Conservation (phyloP, 2,329 filamentous ascomycete species). For the Epicoccum nigrum region DNA sequence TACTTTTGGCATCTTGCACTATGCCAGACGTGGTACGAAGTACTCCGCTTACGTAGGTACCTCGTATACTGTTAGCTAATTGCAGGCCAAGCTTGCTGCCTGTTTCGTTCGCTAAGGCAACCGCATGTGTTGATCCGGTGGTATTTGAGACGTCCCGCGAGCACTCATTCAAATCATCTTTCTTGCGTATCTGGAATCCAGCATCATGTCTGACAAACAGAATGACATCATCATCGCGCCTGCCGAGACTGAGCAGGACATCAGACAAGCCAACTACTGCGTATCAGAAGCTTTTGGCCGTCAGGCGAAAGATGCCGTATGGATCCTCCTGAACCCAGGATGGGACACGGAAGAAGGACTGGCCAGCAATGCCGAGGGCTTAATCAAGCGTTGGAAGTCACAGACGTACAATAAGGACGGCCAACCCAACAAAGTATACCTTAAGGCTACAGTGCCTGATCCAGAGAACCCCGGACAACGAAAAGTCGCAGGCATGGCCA, state of each 20-base stretch:
- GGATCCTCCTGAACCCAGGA: conserved; percentile 59
- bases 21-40: not conserved
- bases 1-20: too few species aligned
- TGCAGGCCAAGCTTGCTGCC: conserved; percentile 6
- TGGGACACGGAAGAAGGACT: conserved; percentile 60
- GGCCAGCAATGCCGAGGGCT: conserved; percentile 42
- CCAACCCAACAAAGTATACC: conserved; percentile 58
- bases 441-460: conserved; percentile 59
- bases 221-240: conserved; percentile 24
- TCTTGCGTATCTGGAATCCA: not conserved
- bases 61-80: conserved; percentile 7
- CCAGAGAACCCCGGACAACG: conserved; percentile 32
- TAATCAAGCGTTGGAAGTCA: conserved; percentile 53
- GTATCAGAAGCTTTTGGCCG: conserved; percentile 55
- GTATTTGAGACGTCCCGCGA: not conserved
- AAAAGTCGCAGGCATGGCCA: conserved; percentile 59
- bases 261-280: conserved; percentile 40
- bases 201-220: conserved; percentile 20
- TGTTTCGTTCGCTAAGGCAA: conserved; percentile 3
- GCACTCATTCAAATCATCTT: not conserved
- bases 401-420: conserved; percentile 52
- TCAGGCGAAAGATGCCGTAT: conserved; percentile 60
- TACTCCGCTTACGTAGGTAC: too few species aligned
- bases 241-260: conserved; percentile 31
- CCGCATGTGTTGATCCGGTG: conserved; percentile 2